Conservation (phyloP, 768 basidiomycete species). For the Amanita exitialis region DNA sequence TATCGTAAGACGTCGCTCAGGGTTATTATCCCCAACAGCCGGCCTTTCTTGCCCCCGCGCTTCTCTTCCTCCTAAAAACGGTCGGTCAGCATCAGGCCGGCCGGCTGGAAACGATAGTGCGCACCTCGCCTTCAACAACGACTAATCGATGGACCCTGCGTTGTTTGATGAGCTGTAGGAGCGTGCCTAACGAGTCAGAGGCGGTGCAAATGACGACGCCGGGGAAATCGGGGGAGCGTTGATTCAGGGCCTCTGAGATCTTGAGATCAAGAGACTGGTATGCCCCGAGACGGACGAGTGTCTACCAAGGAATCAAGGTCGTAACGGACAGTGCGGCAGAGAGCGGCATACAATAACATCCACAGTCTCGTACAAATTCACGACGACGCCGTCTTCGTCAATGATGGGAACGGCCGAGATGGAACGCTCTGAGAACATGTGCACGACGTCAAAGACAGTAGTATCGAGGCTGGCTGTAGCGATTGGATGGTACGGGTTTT, state of each 20-base stretch:
- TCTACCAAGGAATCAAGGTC: conserved; percentile 36
- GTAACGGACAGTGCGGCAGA: neutral
- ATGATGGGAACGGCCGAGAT: conserved; percentile 97
- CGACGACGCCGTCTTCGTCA: conserved; percentile 83
- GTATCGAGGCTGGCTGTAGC: conserved; percentile 87
- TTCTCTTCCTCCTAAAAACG: conserved; percentile 63
- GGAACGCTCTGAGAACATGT: conserved; percentile 93
- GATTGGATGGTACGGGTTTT: conserved; percentile 80
- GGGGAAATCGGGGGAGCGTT: conserved; percentile 90
- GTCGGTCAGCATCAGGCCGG: neutral
- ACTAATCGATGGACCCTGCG: conserved; percentile 91
- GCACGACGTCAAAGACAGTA: conserved; percentile 95
- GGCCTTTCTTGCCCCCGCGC: conserved; percentile 72
- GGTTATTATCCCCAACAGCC: conserved; percentile 79
- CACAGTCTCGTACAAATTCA: conserved; percentile 97
- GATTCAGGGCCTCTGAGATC: conserved; percentile 83
- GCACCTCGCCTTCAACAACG: conserved; percentile 86
- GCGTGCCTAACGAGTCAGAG: conserved; percentile 81
- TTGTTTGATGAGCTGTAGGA: conserved; percentile 87
- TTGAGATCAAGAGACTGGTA: conserved; percentile 96
- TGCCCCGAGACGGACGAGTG: conserved; percentile 86
- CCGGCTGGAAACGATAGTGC: conserved; percentile 9
- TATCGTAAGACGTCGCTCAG: conserved; percentile 84
- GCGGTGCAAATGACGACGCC: conserved; percentile 96
- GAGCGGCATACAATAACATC: conserved; percentile 83